Base-by-base conservation (phyloP, 2,329 filamentous ascomycete genomes). In the Torrubiellomyces zombiae region DNA sequence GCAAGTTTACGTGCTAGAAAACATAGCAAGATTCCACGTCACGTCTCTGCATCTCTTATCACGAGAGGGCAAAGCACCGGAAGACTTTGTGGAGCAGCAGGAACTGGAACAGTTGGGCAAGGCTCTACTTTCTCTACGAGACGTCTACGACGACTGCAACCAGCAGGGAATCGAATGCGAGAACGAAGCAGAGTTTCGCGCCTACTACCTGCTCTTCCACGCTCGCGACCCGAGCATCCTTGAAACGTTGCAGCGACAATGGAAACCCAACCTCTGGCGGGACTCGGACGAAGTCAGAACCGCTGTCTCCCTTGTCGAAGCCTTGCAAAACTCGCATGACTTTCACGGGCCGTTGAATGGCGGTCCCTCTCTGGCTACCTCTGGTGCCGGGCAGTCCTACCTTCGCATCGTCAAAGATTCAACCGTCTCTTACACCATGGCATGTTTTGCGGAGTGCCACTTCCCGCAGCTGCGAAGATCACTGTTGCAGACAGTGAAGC, bases 91-190 rank as follows among this genome's bases (percentile, higher is more conserved):
- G 4, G 66, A 73, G 36, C 69, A 73, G 33, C 72, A 76, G 38
- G 73, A 78, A 43, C 53, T 70, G 14, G 72, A 77, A 41, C 73
- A 77, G 39, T 55, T 78, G 10, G 63, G 66, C 18, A 75, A 75
- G 38, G 62, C 71, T 0, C 50, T 78, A 4, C 53, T 76, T 9
- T 75, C 73, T 2, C 51, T 78, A 9, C 65, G 70, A 28, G 66
- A 76, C 34, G 55, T 71, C 2, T 78, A 78, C 38, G 68, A 75
- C 33, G 67, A 75, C 36, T 74, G 70, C 41, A 59, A 59, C 21
- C 55, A 60, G n/a, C 61, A 67, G 29, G 57, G 57, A 2, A 60
- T 75, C 19, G 31, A 43, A 5, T 76, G 70, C 38, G 51, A 60
- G 30, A 74, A 75, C 31, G 72, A 77, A 39, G 52, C 65, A 12